Percentiles rank a stretch among this genome's conserved stretches.
Evolutionary conservation across 257 asterid genomes (phyloP).

Genomic region (Apocynum venetum): DNA sequence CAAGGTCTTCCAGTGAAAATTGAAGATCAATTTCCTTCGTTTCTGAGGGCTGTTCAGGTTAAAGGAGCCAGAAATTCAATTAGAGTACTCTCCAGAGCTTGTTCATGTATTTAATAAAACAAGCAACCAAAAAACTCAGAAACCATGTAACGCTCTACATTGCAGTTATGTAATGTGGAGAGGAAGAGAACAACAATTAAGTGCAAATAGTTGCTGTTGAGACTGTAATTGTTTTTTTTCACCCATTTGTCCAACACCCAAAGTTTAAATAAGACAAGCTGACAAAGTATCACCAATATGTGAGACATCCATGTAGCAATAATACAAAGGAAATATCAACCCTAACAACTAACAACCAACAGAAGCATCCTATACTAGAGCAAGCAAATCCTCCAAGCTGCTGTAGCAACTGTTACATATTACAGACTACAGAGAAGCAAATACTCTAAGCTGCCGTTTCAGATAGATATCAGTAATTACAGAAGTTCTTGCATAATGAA

Average conservation of each 20-base stretch:
- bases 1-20: constrained; percentile 88
- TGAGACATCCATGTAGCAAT: background rate
- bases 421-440: background rate
- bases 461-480: background rate
- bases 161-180: background rate
- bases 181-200: background rate
- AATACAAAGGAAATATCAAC: background rate
- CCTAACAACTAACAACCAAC: background rate
- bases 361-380: background rate
- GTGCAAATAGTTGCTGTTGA: background rate
- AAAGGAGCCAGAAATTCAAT: constrained; percentile 8
- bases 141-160: background rate
- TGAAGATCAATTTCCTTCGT: constrained; percentile 78
- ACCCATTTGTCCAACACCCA: background rate
- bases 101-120: background rate
- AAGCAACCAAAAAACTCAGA: background rate
- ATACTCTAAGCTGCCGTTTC: background rate
- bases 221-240: background rate
- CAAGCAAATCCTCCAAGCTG: background rate
- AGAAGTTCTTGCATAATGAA: background rate
- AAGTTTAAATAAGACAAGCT: background rate
- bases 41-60: constrained; percentile 52
- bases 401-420: background rate
- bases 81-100: background rate
- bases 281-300: background rate